Evolutionary conservation across 805 yeast genomes (phyloP).

Genomic region (Geotrichum ghanense): DNA sequence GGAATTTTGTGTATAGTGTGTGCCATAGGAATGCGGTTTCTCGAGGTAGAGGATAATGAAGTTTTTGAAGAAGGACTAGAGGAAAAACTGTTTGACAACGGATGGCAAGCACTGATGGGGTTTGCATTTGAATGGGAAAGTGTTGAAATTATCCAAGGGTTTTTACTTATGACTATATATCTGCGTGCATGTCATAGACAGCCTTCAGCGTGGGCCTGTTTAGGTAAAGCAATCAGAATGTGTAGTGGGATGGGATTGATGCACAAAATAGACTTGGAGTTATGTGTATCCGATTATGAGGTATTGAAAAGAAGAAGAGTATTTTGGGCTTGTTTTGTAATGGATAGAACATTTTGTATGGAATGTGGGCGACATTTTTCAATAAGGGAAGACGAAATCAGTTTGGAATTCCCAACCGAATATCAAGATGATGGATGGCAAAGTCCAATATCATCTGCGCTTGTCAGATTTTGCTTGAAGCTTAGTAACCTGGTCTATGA

Average conservation of each 20-base stretch:
- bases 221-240: constrained; percentile 34
- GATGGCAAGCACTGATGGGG: constrained; percentile 28
- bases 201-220: constrained; percentile 31
- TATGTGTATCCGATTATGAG: constrained; percentile 24
- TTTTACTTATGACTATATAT: constrained; percentile 36
- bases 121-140: constrained; percentile 42
- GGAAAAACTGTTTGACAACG: constrained; percentile 32
- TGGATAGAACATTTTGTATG: constrained; percentile 42
- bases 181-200: constrained; percentile 35
- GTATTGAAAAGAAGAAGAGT: constrained; percentile 37
- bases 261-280: constrained; percentile 13
- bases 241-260: constrained; percentile 35
- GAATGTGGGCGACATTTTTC: constrained; percentile 39
- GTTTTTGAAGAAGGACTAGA: constrained; percentile 24
- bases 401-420: constrained; percentile 12
- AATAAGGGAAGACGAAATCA: constrained; percentile 28
- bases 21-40: constrained; percentile 40
- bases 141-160: constrained; percentile 38
- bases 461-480: constrained; percentile 15
- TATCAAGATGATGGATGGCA: constrained; percentile 37
- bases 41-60: constrained; percentile 28
- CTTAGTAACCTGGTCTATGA: constrained; percentile 8
- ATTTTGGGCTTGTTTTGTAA: constrained; percentile 43
- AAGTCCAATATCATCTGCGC: constrained; percentile 21
- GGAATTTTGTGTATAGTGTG: constrained; percentile 40